Evolutionary conservation across 1,284 basidiomycete genomes (phyloP), one percentile per base, ranked within the genome.

Genomic region (Lignosus rhinocerotis): DNA sequence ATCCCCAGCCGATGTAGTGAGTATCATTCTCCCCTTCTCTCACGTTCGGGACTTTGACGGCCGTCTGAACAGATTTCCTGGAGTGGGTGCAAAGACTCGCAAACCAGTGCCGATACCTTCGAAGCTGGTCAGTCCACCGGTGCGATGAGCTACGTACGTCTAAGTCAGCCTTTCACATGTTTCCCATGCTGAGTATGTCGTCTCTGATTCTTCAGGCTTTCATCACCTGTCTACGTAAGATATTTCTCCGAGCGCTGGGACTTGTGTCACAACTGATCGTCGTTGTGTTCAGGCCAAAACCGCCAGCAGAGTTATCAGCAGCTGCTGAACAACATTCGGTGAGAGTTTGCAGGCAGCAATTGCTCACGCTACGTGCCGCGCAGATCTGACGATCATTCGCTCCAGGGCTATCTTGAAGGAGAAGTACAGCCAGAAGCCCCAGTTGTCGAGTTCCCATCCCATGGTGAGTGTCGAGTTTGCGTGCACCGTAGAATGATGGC

Each of bases 51-150:
- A 25, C 32, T 39, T 14, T 55, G 19, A n/a, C 38, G 50, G 38
- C 38, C 5, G 11, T 33, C 46, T 9, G 7, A 43, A 43, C 10
- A 83, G 80, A 88, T 92, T 33, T 86, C 85, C 12, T 95, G 88
- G 85, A 91, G 90, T 67, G 96, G 94, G 6, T 97, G 95, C 76
- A 95, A 94, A 69, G 95, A 98, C 70, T 84, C 86, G 14, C 94
- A 97, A 75, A 98, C 95, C 9, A 93, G 91, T 67, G 95, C 95
- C 12, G 95, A 98, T 70, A 90, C 94, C 0, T 78, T 80, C 53
- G 92, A 95, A 72, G 84, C 84, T 4, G 93, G 93, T 1, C 78
- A 82, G 55, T 93, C 90, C 5, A 94, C 92, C 1, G 96, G 95
- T 45, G 93, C 93, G 1, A 95, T 95, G 93, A 89, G 85, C 70